phyloP scores from a whole-genome alignment of 1,139 yeast species.

The Keqinozyma sinolaborantium region DNA sequence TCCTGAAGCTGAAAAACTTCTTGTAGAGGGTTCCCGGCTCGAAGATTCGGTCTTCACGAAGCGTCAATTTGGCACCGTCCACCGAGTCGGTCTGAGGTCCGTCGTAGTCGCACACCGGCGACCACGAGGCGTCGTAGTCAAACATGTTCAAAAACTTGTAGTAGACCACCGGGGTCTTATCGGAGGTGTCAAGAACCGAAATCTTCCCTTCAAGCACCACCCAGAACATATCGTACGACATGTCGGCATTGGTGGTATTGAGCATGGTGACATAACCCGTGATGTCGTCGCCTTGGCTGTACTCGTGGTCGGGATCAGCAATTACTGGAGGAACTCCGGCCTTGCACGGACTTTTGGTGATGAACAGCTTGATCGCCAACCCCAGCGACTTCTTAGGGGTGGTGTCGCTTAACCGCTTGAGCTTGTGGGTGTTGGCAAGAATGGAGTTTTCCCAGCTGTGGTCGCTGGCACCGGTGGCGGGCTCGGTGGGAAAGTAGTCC shows the following conservation, averaged over 20 bases:
- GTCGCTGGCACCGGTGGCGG: background rate
- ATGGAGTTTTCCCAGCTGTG: conserved; percentile 39
- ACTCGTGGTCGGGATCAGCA: conserved; percentile 30
- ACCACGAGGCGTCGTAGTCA: conserved; percentile 46
- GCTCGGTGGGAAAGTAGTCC: conserved; percentile 3
- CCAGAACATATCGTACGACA: conserved; percentile 55
- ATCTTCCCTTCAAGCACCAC: conserved; percentile 54
- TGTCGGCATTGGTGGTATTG: conserved; percentile 34
- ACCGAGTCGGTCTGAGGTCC: conserved; percentile 39
- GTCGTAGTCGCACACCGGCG: conserved; percentile 40
- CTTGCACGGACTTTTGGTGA: conserved; percentile 36
- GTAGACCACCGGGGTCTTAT: conserved; percentile 19
- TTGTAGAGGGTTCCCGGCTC: conserved; percentile 39
- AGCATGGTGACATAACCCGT: conserved; percentile 49
- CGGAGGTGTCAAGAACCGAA: conserved; percentile 19
- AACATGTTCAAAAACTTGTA: conserved; percentile 41
- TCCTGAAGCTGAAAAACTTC: conserved; percentile 36
- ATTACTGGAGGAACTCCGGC: conserved; percentile 29
- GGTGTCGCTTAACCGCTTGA: conserved; percentile 31
- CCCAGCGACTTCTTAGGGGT: conserved; percentile 21
- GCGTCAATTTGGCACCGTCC: conserved; percentile 32
- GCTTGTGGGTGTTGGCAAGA: conserved; percentile 39
- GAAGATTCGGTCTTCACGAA: conserved; percentile 35
- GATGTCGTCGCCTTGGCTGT: conserved; percentile 53
- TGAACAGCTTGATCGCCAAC: conserved; percentile 28